These are phyloP conservation scores for Umbilicus rupestris DNA, from an alignment of 164 flowering plant genomes.

Conservation along the genomic window DNA sequence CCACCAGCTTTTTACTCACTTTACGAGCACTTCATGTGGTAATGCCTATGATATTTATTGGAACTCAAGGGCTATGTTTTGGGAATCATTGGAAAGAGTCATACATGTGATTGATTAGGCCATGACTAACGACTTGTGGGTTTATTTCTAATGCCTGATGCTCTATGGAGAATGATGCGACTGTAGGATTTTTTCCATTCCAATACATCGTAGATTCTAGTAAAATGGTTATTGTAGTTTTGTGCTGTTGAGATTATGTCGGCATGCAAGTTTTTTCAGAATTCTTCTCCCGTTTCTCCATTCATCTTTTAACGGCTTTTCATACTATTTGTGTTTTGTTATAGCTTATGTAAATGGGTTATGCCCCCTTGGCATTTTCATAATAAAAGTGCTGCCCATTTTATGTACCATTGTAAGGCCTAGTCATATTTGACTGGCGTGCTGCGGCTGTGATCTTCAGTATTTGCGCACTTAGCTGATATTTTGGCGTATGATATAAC, in stretches of 20 bases:
- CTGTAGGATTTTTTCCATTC: no score
- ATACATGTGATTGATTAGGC: no score
- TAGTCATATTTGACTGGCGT: not conserved
- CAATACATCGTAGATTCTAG: not conserved
- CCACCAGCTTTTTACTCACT: no score
- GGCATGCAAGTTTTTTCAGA: not conserved
- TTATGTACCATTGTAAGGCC: not conserved
- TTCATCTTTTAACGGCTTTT: not conserved
- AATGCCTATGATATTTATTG: no score
- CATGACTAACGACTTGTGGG: no score
- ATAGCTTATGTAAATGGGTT: not conserved
- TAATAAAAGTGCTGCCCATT: not conserved
- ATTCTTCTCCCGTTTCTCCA: not conserved
- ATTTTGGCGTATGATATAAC: conserved; percentile 2
- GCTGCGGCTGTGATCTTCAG: conserved; percentile 3
- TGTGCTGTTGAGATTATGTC: not conserved
- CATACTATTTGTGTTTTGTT: not conserved
- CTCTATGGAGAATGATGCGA: no score
- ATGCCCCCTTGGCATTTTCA: not conserved
- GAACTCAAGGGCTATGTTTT: no score
- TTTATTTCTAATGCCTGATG: no score
- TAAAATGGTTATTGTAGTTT: not conserved
- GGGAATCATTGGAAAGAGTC: no score
- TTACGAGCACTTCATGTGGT: no score
- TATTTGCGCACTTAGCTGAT: conserved; percentile 2